Conservation (phyloP, 1,139 yeast species). For the Geotrichum macrosporum region DNA sequence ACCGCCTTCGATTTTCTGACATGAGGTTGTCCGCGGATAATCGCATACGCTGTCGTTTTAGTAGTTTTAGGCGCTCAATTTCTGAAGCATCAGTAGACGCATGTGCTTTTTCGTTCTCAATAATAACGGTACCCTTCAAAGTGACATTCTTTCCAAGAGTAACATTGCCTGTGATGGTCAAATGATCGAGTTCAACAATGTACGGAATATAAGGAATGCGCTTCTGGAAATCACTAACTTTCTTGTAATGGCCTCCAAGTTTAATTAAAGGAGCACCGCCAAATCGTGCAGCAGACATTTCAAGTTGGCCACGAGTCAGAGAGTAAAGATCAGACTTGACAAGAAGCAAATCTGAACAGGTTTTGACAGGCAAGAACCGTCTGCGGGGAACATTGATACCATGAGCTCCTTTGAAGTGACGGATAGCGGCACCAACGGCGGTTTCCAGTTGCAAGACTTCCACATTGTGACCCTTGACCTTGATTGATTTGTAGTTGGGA, state of each 20-base stretch:
- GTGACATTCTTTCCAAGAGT: constrained; percentile 84
- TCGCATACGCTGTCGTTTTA: constrained; percentile 24
- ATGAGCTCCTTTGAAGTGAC: constrained; percentile 91
- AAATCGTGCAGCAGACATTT: constrained; percentile 77
- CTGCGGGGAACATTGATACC: constrained; percentile 98
- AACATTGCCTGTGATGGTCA: constrained; percentile 96
- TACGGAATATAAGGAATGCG: constrained; percentile 95
- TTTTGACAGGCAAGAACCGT: constrained; percentile 95
- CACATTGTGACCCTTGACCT: constrained; percentile 69
- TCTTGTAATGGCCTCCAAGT: constrained; percentile 93
- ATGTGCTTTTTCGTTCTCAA: constrained; percentile 48
- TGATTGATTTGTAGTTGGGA: constrained; percentile 85
- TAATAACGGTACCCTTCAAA: constrained; percentile 93
- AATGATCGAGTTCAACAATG: constrained; percentile 92
- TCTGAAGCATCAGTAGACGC: constrained; percentile 21
- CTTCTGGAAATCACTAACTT: constrained; percentile 83
- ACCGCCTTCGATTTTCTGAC: constrained; percentile 67
- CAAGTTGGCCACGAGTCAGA: constrained; percentile 87
- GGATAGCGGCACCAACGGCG: constrained; percentile 98
- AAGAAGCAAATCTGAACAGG: constrained; percentile 87
- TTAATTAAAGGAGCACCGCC: constrained; percentile 91
- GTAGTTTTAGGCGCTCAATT: constrained; percentile 12
- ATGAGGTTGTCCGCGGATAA: constrained; percentile 40
- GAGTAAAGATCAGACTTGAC: constrained; percentile 95
- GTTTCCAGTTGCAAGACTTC: constrained; percentile 94